These are phyloP conservation scores for Flaveria linearis DNA, from an alignment of 129 eudicot species.

Conservation along the genomic window DNA sequence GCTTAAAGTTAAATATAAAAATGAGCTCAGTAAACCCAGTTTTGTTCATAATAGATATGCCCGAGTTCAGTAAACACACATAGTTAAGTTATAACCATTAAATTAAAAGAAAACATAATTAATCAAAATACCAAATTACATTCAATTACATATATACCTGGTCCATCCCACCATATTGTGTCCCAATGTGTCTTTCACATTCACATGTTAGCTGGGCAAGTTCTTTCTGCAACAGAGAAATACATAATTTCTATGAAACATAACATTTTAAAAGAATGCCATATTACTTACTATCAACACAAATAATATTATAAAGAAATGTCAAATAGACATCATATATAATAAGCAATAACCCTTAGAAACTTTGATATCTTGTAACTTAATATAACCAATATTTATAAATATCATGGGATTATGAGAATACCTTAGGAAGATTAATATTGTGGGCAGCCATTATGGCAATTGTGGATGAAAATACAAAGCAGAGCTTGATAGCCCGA, in stretches of 20 bases:
- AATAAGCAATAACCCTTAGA: not conserved
- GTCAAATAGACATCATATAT: not conserved
- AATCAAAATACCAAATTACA: not conserved
- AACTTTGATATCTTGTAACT: not conserved
- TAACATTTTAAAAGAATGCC: not conserved
- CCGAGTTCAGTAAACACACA: constrained; percentile 42
- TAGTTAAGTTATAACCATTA: constrained; percentile 16
- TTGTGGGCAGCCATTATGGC: constrained; percentile 90
- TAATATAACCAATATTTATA: not conserved
- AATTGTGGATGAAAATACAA: constrained; percentile 94
- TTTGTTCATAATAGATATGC: constrained; percentile 86
- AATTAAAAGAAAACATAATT: not conserved
- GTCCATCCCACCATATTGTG: constrained; percentile 99
- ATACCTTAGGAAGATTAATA: constrained; percentile 74
- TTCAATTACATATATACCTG: constrained; percentile 48
- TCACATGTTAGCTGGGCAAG: constrained; percentile 88
- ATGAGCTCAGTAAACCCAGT: constrained; percentile 69
- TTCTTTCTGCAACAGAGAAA: constrained; percentile 58
- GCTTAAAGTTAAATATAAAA: not conserved
- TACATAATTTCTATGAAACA: not conserved
- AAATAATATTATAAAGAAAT: not conserved
- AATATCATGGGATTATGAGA: not conserved
- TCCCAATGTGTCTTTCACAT: constrained; percentile 97
- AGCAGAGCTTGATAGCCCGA: constrained; percentile 97
- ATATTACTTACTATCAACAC: no score